phyloP scores from a whole-genome alignment of 768 basidiomycete species.

The Collybia nuda region DNA sequence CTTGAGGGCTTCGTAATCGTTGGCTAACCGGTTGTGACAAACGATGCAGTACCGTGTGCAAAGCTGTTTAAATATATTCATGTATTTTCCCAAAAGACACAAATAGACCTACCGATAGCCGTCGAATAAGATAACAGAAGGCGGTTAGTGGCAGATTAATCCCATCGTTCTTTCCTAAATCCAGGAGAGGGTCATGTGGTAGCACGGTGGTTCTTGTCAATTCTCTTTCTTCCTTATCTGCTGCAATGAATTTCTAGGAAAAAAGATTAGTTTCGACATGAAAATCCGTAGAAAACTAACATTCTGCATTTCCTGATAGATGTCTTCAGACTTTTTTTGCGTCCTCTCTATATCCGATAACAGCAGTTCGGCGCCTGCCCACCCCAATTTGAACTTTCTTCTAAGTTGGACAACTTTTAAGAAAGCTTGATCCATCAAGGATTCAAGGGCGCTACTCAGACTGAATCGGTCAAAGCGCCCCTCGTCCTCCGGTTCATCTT shows the following conservation, averaged over 20 bases:
- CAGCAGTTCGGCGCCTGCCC: slow-evolving; percentile 68
- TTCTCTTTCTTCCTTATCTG: slow-evolving; percentile 43
- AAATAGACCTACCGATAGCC: slow-evolving; percentile 48
- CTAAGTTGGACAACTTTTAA: slow-evolving; percentile 53
- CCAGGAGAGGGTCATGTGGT: slow-evolving; percentile 55
- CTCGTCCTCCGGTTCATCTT: slow-evolving; percentile 30
- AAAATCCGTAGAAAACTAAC: slow-evolving; percentile 17
- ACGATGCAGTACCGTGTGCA: slow-evolving; percentile 73
- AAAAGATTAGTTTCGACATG: not conserved
- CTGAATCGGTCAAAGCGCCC: slow-evolving; percentile 59
- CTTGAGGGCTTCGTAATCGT: slow-evolving; percentile 59
- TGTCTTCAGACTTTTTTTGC: slow-evolving; percentile 39
- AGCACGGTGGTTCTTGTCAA: slow-evolving; percentile 40
- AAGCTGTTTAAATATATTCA: slow-evolving; percentile 34
- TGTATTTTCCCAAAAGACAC: not conserved
- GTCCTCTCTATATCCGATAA: slow-evolving; percentile 41
- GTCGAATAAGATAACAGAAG: slow-evolving; percentile 64
- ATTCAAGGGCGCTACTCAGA: slow-evolving; percentile 62
- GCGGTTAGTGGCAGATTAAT: slow-evolving; percentile 65
- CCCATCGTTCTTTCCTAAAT: slow-evolving; percentile 25
- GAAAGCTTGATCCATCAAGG: slow-evolving; percentile 57
- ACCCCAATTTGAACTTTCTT: slow-evolving; percentile 53
- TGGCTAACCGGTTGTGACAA: slow-evolving; percentile 60
- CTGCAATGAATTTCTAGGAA: slow-evolving; percentile 33
- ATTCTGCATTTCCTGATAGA: slow-evolving; percentile 29